phyloP scores from a whole-genome alignment of 2,329 filamentous ascomycete genomes.

The Paraphaeosphaeria minitans region DNA sequence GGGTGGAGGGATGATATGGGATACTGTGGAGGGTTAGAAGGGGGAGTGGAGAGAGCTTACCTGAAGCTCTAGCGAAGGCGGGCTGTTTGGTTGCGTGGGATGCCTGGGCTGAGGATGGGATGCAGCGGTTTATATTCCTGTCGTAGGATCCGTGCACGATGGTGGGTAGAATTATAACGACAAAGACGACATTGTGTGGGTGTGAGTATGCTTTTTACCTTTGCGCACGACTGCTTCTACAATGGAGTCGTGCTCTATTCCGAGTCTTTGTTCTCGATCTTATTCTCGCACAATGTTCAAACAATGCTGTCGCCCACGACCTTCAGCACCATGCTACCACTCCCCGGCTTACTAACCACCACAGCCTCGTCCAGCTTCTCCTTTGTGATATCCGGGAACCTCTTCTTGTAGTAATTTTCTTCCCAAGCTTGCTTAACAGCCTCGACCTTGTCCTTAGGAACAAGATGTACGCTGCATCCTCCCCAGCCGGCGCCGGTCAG shows the following conservation, averaged over 20 bases:
- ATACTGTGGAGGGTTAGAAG: too few species aligned
- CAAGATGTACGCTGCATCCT: constrained; percentile 91
- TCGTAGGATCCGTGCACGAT: background rate
- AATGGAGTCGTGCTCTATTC: background rate
- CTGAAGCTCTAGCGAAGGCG: too few species aligned
- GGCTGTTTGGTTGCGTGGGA: too few species aligned
- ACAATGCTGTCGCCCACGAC: constrained; percentile 38
- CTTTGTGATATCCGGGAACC: constrained; percentile 67
- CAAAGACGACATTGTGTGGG: background rate
- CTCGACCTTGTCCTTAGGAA: constrained; percentile 81
- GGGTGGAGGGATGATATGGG: too few species aligned
- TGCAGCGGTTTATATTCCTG: background rate
- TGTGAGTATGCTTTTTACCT: background rate
- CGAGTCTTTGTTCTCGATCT: background rate
- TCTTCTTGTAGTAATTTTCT: constrained; percentile 79
- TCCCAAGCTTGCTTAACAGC: constrained; percentile 78
- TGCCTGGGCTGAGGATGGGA: too few species aligned
- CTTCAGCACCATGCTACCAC: constrained; percentile 59
- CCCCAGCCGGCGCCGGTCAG: constrained; percentile 96
- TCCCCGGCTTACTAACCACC: constrained; percentile 85
- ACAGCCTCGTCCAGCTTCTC: constrained; percentile 81
- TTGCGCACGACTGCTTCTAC: background rate
- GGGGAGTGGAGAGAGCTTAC: too few species aligned
- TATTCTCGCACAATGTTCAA: constrained; percentile 11
- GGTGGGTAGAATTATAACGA: background rate